Percentiles rank a stretch among this genome's conserved stretches.
phyloP scores from a whole-genome alignment of 306 rosid species.

The Potentilla sterilis region DNA sequence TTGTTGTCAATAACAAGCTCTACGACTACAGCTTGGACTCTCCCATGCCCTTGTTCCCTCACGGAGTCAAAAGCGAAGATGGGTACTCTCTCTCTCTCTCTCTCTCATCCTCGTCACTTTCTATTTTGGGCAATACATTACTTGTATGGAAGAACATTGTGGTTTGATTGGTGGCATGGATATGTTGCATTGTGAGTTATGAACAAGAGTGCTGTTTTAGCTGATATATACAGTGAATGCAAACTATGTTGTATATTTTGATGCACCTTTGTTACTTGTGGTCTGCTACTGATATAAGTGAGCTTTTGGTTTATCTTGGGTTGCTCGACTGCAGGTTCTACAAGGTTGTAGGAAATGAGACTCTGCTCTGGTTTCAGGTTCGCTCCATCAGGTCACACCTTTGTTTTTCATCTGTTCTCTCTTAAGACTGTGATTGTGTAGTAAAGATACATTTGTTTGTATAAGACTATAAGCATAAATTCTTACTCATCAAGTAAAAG shows the following conservation, averaged over 20 bases:
- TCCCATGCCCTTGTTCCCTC: slow-evolving; percentile 66
- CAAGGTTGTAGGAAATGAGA: slow-evolving; percentile 67
- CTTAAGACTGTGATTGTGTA: neutral
- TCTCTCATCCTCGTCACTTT: neutral
- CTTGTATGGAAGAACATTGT: slow-evolving; percentile 1
- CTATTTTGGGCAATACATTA: neutral
- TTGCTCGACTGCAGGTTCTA: slow-evolving; percentile 56
- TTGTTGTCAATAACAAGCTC: slow-evolving; percentile 44
- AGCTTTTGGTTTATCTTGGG: neutral
- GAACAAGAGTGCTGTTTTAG: neutral
- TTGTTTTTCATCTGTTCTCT: slow-evolving; percentile 41
- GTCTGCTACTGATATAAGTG: neutral
- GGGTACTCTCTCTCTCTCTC: slow-evolving; percentile 48
- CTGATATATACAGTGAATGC: no score
- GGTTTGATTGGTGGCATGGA: neutral
- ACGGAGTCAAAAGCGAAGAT: slow-evolving; percentile 92
- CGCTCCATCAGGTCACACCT: slow-evolving; percentile 90
- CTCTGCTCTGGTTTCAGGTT: slow-evolving; percentile 98
- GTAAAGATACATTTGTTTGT: neutral
- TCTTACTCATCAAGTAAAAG: slow-evolving; percentile 9
- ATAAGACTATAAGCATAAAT: neutral
- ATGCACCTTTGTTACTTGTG: neutral
- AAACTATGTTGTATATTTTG: no score
- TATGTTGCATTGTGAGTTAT: neutral
- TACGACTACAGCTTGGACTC: slow-evolving; percentile 71